Percentiles rank a stretch among this genome's conserved stretches.
Conservation (phyloP, 192 early-diverging fungal genomes). For the Entomortierella parvispora region DNA sequence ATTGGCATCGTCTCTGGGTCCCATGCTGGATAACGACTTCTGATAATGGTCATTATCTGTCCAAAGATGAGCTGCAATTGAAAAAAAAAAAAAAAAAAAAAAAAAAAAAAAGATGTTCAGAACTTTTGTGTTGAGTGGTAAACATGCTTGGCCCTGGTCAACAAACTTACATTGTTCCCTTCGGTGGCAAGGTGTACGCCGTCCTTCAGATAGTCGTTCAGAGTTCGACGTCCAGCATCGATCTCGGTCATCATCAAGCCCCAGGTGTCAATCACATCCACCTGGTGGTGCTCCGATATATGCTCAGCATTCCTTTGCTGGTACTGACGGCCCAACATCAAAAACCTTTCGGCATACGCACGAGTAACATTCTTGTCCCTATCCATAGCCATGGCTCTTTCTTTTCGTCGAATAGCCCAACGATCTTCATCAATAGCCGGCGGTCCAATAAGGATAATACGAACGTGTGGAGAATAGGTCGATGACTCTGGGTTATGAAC, state of each 20-base stretch:
- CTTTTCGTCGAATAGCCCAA: slow-evolving; percentile 47
- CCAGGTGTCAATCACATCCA: slow-evolving; percentile 39
- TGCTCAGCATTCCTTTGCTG: slow-evolving; percentile 44
- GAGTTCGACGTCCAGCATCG: not conserved
- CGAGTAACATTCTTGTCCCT: slow-evolving; percentile 55
- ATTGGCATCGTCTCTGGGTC: slow-evolving; percentile 59
- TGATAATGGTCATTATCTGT: slow-evolving; percentile 55
- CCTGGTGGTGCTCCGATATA: slow-evolving; percentile 49
- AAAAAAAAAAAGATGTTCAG: not conserved
- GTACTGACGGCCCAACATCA: slow-evolving; percentile 47
- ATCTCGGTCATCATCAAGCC: slow-evolving; percentile 16
- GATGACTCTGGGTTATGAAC: slow-evolving; percentile 62
- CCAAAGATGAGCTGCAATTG: slow-evolving; percentile 50
- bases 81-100: slow-evolving; percentile 5
- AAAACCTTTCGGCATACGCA: slow-evolving; percentile 61
- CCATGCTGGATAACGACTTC: slow-evolving; percentile 56
- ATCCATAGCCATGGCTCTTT: slow-evolving; percentile 39
- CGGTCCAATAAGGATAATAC: slow-evolving; percentile 77
- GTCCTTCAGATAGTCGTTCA: slow-evolving; percentile 57
- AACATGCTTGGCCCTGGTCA: not conserved
- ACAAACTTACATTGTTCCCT: slow-evolving; percentile 59
- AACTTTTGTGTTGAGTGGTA: not conserved
- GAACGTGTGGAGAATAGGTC: slow-evolving; percentile 66
- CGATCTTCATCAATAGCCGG: slow-evolving; percentile 70
- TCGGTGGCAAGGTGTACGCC: slow-evolving; percentile 66